Base-by-base conservation (phyloP, 305 asterid species). In the Fraxinus sp. region DNA sequence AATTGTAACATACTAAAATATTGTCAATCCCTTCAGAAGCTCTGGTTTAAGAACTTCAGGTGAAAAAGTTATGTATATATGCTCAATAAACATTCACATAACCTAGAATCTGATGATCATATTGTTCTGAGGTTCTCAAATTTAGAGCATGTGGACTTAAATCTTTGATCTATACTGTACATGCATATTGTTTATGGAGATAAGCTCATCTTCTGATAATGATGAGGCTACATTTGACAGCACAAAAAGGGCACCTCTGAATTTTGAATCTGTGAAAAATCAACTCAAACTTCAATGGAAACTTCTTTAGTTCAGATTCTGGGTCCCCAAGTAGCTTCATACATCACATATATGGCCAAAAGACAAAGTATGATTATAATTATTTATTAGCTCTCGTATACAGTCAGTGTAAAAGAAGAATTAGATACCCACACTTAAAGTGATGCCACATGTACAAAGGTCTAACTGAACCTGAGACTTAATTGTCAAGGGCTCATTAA, bases 11-110 rank as follows among this genome's bases (percentile, higher is more conserved):
- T 35, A 16, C 39, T 35, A 72, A 33, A n/a, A 33, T n/a, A 72
- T 4, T n/a, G 28, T 72, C 77, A 72, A 72, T 24, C 70, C 77
- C 77, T 72, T 72, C 28, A 72, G 49, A 72, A 72, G 77, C 77
- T 72, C 77, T 35, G 16, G 24, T n/a, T 28, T 33, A 32, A 32
- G 77, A 35, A 32, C 28, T 18, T 72, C 30, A 2, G 24, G 18
- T 33, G 77, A 72, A 33, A 72, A 72, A 0, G 77, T 72, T n/a
- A 33, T n/a, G 49, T 7, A n/a, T 72, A 16, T 72, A 7, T 6
- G 14, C 24, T 32, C 28, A 72, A n/a, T 72, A 35, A 72, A 72
- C 14, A 72, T 72, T n/a, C 26, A 33, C 49, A 35, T 33, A 72
- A 33, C 41, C 14, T 14, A 30, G 76, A 35, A 35, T 16, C 26